A percentile compares a stretch with the other conserved stretches of the same genome.
phyloP scores from a whole-genome alignment of 352 stramenopile species.

The Aphanomyces stellatus region DNA sequence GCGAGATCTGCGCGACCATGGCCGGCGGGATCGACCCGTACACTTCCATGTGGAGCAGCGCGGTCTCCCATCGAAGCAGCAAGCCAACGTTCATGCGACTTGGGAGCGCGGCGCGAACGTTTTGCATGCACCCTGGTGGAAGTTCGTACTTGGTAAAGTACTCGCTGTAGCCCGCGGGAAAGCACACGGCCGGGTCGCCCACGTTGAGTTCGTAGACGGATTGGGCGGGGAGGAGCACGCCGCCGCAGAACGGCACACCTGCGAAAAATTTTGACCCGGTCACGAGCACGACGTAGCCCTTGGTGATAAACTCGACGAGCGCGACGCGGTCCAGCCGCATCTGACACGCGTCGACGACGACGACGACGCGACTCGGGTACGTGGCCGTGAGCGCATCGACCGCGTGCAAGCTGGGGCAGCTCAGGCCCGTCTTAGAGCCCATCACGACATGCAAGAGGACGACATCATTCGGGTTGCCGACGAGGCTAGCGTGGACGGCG shows the following conservation, averaged over 20 bases:
- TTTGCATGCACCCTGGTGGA: conserved; percentile 48
- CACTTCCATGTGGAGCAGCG: conserved; percentile 70
- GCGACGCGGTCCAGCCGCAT: conserved; percentile 59
- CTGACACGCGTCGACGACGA: conserved; percentile 83
- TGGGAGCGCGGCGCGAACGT: conserved; percentile 43
- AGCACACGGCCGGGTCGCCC: conserved; percentile 46
- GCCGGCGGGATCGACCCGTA: conserved; percentile 47
- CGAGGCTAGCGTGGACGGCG: conserved; percentile 44
- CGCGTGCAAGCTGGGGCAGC: conserved; percentile 56
- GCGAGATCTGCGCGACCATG: conserved; percentile 38
- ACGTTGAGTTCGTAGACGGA: conserved; percentile 69
- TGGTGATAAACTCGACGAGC: conserved; percentile 51
- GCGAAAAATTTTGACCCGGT: conserved; percentile 86
- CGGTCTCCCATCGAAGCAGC: conserved; percentile 72
- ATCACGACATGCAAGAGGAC: conserved; percentile 80
- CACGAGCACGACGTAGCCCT: conserved; percentile 64
- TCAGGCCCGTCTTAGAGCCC: conserved; percentile 80
- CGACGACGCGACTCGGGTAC: conserved; percentile 62
- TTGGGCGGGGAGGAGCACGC: conserved; percentile 66
- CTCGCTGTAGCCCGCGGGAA: conserved; percentile 63
- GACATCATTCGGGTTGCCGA: conserved; percentile 42
- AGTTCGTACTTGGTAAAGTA: conserved; percentile 82
- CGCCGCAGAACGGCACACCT: conserved; percentile 77
- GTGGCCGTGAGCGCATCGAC: conserved; percentile 40
- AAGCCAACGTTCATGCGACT: conserved; percentile 68